Conservation (phyloP, 495 filamentous ascomycete genomes). For the Penicillium waksmanii region DNA sequence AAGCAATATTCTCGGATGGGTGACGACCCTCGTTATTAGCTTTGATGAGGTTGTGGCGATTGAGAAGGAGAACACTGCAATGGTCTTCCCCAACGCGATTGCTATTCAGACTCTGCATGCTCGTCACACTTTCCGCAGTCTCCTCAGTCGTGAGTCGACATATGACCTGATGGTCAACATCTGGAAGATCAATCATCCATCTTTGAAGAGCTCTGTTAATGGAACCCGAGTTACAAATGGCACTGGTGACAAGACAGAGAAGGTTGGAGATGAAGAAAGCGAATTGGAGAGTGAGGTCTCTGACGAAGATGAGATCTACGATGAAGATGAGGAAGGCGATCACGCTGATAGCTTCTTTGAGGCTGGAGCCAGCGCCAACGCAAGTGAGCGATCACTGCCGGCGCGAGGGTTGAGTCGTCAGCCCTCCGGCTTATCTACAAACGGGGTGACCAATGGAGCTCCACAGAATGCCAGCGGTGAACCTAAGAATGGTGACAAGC, state of each 20-base stretch:
- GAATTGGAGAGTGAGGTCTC: constrained; percentile 58
- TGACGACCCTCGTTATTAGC: constrained; percentile 94
- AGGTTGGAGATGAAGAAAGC: constrained; percentile 61
- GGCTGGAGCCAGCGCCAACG: constrained; percentile 58
- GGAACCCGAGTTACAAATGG: constrained; percentile 80
- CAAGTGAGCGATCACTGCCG: constrained; percentile 58
- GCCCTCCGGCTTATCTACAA: constrained; percentile 61
- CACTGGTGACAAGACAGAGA: constrained; percentile 87
- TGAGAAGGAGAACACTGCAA: constrained; percentile 93
- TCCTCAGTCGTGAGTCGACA: constrained; percentile 91
- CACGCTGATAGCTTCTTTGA: constrained; percentile 62
- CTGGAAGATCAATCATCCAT: constrained; percentile 95
- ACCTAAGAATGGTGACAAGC: constrained; percentile 54
- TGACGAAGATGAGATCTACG: constrained; percentile 76
- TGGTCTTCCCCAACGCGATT: constrained; percentile 97
- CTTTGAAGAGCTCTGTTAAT: constrained; percentile 83
- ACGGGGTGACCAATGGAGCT: constrained; percentile 33
- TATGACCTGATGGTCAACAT: constrained; percentile 97
- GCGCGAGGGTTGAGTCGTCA: constrained; percentile 64
- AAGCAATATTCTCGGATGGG: constrained; percentile 98
- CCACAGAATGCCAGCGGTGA: constrained; percentile 45
- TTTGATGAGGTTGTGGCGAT: constrained; percentile 97
- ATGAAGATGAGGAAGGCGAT: constrained; percentile 70
- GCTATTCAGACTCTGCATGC: constrained; percentile 96
- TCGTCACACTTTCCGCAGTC: constrained; percentile 92